phyloP scores from a whole-genome alignment of 345 rosid genomes.

The Hibiscus tridactylites region DNA sequence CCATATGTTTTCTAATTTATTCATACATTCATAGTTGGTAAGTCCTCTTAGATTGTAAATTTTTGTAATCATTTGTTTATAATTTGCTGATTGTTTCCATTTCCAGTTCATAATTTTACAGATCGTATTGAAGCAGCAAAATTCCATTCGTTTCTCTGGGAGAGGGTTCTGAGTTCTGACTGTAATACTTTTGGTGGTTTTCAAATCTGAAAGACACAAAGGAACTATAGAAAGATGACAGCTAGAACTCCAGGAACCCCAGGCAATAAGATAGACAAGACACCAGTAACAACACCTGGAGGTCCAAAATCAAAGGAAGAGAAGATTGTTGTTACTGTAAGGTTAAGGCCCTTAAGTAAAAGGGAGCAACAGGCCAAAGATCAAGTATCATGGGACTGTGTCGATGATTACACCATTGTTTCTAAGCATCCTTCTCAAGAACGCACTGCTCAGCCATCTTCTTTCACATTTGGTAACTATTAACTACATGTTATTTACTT shows the following conservation, averaged over 20 bases:
- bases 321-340: slow-evolving; percentile 92
- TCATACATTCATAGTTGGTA: not conserved
- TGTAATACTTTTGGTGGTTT: not conserved
- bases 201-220: slow-evolving; percentile 2
- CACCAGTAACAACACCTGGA: slow-evolving; percentile 67
- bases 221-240: slow-evolving; percentile 20
- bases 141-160: not conserved
- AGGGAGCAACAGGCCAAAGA: slow-evolving; percentile 83
- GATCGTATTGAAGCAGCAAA: not conserved
- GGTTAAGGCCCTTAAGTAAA: slow-evolving; percentile 85
- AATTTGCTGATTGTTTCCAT: not conserved
- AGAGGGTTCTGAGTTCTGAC: not conserved
- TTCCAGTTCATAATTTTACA: not conserved
- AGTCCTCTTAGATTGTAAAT: not conserved
- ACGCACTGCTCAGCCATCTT: slow-evolving; percentile 61
- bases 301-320: slow-evolving; percentile 75
- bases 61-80: not conserved
- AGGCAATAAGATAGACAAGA: slow-evolving; percentile 61
- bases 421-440: slow-evolving; percentile 68
- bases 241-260: slow-evolving; percentile 84
- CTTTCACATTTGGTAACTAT: slow-evolving; percentile 76
- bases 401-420: slow-evolving; percentile 77
- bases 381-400: slow-evolving; percentile 90
- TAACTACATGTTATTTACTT: not conserved
- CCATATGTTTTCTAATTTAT: not conserved